Conservation (phyloP, 495 filamentous ascomycete genomes). For the Talaromyces thailandensis region DNA sequence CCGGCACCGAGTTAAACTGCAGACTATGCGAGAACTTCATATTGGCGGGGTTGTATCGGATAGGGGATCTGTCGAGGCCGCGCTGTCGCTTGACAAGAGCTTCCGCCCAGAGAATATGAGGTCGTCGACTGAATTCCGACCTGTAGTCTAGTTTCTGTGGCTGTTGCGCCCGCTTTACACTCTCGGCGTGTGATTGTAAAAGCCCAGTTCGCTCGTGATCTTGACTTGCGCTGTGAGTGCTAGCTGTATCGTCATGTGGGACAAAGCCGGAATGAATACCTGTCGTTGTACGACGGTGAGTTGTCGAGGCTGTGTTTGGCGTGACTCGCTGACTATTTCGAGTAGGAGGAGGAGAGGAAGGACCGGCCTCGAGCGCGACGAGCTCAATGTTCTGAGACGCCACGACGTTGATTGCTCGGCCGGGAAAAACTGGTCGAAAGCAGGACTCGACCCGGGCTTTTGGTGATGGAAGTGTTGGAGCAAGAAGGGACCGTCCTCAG, state of each 20-base stretch:
- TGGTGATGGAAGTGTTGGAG: neutral
- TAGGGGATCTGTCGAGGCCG: slow-evolving; percentile 15
- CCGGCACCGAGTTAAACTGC: slow-evolving; percentile 98
- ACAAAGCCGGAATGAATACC: neutral
- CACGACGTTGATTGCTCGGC: slow-evolving; percentile 14
- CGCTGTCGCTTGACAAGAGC: slow-evolving; percentile 20
- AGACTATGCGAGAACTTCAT: slow-evolving; percentile 99
- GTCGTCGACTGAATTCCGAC: neutral
- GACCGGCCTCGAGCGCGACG: slow-evolving; percentile 23
- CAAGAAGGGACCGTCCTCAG: neutral
- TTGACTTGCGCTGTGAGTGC: neutral
- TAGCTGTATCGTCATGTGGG: slow-evolving; percentile 1
- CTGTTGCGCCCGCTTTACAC: neutral
- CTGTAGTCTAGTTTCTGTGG: neutral
- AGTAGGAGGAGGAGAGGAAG: neutral
- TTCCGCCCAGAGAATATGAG: slow-evolving; percentile 29
- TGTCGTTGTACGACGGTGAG: neutral
- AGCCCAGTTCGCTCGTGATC: slow-evolving; percentile 2
- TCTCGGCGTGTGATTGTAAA: neutral
- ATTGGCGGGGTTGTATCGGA: slow-evolving; percentile 46
- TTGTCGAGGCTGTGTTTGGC: neutral
- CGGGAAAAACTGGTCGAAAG: neutral
- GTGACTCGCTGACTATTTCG: neutral
- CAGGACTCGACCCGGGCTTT: neutral
- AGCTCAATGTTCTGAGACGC: slow-evolving; percentile 27